Conservation (phyloP, 2,329 filamentous ascomycete species). For the Coniochaeta sp. region DNA sequence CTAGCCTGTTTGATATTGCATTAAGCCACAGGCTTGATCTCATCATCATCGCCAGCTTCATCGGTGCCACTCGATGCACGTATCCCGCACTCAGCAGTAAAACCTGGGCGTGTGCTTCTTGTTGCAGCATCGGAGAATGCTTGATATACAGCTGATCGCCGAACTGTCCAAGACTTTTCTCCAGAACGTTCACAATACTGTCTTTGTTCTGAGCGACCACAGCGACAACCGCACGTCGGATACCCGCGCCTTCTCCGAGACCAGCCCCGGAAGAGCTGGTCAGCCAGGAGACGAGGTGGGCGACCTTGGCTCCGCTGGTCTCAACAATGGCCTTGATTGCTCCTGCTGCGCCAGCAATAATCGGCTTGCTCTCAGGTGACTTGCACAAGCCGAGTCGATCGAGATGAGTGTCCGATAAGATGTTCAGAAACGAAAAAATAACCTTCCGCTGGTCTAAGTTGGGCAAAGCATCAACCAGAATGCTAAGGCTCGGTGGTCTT, state of each 20-base stretch:
- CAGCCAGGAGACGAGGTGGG: conserved; percentile 57
- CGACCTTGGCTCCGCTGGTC: conserved; percentile 38
- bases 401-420: conserved; percentile 38
- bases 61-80: conserved; percentile 56
- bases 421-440: conserved; percentile 29
- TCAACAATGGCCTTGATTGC: conserved; percentile 44
- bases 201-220: conserved; percentile 45
- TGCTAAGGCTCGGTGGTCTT: conserved; percentile 18
- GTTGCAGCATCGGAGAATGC: conserved; percentile 75
- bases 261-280: conserved; percentile 56
- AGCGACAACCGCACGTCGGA: conserved; percentile 59
- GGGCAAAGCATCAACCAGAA: conserved; percentile 27
- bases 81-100: conserved; percentile 73
- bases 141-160: conserved; percentile 82
- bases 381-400: conserved; percentile 24
- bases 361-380: conserved; percentile 15
- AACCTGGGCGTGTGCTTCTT: conserved; percentile 79
- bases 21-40: conserved; percentile 68
- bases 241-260: conserved; percentile 53
- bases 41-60: conserved; percentile 60
- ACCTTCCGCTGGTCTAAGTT: conserved; percentile 35
- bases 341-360: conserved; percentile 50
- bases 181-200: conserved; percentile 48
- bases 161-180: conserved; percentile 66
- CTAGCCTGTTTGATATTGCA: conserved; percentile 77